phyloP scores from a whole-genome alignment of 2,329 filamentous ascomycete species.

The Colletotrichum zoysiae region DNA sequence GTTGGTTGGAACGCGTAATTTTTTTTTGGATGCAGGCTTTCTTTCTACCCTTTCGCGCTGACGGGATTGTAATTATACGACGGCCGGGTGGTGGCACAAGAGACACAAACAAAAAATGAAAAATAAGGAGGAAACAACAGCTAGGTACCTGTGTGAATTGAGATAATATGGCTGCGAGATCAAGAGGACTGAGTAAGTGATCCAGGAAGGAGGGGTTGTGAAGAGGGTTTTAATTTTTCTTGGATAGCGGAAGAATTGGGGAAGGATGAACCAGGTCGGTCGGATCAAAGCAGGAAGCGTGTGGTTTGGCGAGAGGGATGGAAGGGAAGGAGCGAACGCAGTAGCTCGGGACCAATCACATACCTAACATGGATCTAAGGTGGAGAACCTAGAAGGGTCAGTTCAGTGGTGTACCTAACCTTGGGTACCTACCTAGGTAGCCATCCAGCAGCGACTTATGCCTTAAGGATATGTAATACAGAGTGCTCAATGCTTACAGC shows the following conservation, averaged over 20 bases:
- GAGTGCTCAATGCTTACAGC: too few relatives aligned
- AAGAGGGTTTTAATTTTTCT: slow-evolving; percentile 1
- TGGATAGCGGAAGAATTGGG: not conserved
- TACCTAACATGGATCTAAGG: not conserved
- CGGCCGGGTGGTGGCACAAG: not conserved
- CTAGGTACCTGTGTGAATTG: not conserved
- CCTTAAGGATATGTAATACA: too few relatives aligned
- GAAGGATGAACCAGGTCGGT: not conserved
- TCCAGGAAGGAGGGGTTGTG: not conserved
- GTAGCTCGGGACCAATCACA: not conserved
- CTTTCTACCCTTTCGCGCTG: slow-evolving; percentile 45
- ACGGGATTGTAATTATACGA: not conserved
- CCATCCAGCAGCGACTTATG: not conserved
- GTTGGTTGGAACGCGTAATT: slow-evolving; percentile 45
- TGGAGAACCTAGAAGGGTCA: not conserved
- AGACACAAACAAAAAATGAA: not conserved
- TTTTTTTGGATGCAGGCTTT: slow-evolving; percentile 56
- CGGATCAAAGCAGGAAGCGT: not conserved
- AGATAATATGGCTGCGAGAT: not conserved
- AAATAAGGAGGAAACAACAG: not conserved
- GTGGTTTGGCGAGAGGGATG: not conserved
- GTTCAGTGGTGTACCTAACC: not conserved
- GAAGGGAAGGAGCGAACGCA: not conserved
- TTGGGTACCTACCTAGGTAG: not conserved
- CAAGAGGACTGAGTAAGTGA: not conserved